A percentile compares a stretch with the other conserved stretches of the same genome.
phyloP scores from a whole-genome alignment of 2,329 filamentous ascomycete species.

The Sporothrix luriei region DNA sequence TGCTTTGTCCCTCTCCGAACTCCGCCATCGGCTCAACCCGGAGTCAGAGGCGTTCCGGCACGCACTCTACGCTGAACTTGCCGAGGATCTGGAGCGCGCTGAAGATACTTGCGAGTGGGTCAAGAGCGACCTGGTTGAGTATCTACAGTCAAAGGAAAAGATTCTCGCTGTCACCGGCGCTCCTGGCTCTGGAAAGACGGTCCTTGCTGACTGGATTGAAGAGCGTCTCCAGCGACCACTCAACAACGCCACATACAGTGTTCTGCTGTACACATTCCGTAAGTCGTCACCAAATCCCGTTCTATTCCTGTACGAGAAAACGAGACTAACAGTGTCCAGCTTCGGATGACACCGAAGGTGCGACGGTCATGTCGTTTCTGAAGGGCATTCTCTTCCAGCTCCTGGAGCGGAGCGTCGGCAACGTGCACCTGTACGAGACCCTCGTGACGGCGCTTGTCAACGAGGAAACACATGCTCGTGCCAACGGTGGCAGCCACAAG shows the following conservation, averaged over 20 bases:
- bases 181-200: slow-evolving; percentile 83
- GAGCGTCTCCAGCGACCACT: slow-evolving; percentile 47
- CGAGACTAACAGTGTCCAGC: slow-evolving; percentile 33
- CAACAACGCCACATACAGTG: slow-evolving; percentile 43
- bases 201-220: slow-evolving; percentile 63
- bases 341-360: slow-evolving; percentile 42
- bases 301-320: background rate
- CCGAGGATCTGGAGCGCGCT: slow-evolving; percentile 45
- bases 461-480: background rate
- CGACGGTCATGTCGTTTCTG: slow-evolving; percentile 42
- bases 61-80: slow-evolving; percentile 45
- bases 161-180: slow-evolving; percentile 60
- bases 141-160: slow-evolving; percentile 43
- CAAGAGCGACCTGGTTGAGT: slow-evolving; percentile 43
- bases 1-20: slow-evolving; percentile 39
- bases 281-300: slow-evolving; percentile 31
- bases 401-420: slow-evolving; percentile 46
- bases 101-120: slow-evolving; percentile 49
- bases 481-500: background rate
- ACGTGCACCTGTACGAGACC: slow-evolving; percentile 43
- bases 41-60: slow-evolving; percentile 36
- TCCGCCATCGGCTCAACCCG: slow-evolving; percentile 43
- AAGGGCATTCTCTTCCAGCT: slow-evolving; percentile 47
- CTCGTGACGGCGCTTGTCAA: slow-evolving; percentile 39
- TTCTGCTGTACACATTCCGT: slow-evolving; percentile 47